phyloP scores from a whole-genome alignment of 768 basidiomycete species.

The Leccinum subgranulosum region DNA sequence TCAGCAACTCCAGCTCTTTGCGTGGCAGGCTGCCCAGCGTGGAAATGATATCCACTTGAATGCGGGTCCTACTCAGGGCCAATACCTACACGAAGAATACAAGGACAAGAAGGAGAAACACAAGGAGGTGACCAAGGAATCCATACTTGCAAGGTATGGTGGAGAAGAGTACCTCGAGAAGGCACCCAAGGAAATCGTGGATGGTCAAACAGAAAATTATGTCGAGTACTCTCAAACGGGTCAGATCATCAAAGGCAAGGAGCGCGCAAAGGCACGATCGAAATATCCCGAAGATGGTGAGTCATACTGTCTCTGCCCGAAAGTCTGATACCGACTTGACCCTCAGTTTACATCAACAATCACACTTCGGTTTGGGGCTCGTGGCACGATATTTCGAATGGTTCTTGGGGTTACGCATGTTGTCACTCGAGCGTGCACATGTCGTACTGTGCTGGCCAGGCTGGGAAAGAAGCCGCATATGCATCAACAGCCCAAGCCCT shows the following conservation, averaged over 20 bases:
- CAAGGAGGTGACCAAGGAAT: slow-evolving; percentile 83
- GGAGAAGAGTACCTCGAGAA: slow-evolving; percentile 89
- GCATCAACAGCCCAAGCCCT: slow-evolving; percentile 75
- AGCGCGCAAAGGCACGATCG: slow-evolving; percentile 80
- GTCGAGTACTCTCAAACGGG: slow-evolving; percentile 95
- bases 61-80: slow-evolving; percentile 94
- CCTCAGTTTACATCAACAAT: slow-evolving; percentile 82
- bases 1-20: slow-evolving; percentile 91
- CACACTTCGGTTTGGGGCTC: slow-evolving; percentile 98
- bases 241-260: slow-evolving; percentile 86
- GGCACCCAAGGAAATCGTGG: slow-evolving; percentile 88
- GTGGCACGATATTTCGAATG: slow-evolving; percentile 71
- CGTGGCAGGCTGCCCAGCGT: slow-evolving; percentile 91
- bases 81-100: slow-evolving; percentile 88
- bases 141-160: slow-evolving; percentile 90
- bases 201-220: slow-evolving; percentile 95
- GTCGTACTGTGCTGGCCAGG: slow-evolving; percentile 89
- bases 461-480: slow-evolving; percentile 72
- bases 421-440: slow-evolving; percentile 85
- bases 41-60: slow-evolving; percentile 96
- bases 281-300: slow-evolving; percentile 97
- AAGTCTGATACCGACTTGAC: neutral
- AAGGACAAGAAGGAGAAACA: slow-evolving; percentile 88
- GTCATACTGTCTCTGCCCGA: slow-evolving; percentile 19
- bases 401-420: slow-evolving; percentile 91